Percentiles rank a stretch among this genome's conserved stretches.
Conservation (phyloP, 2,329 filamentous ascomycete species). For the Chaetomium globosum region DNA sequence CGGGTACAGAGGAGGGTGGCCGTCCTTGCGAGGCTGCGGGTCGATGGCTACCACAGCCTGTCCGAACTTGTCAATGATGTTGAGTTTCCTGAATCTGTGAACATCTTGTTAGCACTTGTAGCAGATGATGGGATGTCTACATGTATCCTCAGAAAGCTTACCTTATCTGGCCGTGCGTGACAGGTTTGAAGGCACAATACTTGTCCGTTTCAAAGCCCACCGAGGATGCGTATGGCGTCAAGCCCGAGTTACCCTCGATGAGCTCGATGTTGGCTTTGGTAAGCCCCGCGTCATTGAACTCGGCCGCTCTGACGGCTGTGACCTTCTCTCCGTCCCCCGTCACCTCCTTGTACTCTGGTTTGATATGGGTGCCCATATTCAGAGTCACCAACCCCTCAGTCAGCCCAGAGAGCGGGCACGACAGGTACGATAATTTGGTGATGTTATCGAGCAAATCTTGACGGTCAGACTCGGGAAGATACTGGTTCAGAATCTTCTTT, state of each 20-base stretch:
- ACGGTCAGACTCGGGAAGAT: not conserved
- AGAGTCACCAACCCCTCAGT: conserved; percentile 42
- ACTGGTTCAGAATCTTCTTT: not conserved
- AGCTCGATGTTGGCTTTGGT: not conserved
- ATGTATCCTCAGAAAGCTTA: not conserved
- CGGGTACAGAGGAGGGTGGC: not conserved
- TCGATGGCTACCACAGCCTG: conserved; percentile 45
- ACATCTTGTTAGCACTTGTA: not conserved
- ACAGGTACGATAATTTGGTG: not conserved
- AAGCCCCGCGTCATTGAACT: not conserved
- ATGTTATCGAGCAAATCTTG: not conserved
- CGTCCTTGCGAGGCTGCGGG: conserved; percentile 16
- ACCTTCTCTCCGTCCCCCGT: not conserved
- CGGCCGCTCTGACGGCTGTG: not conserved
- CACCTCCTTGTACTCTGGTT: conserved; percentile 37
- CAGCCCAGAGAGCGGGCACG: conserved; percentile 42
- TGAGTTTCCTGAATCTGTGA: conserved; percentile 47
- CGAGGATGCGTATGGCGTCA: conserved; percentile 44
- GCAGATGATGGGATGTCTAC: no score
- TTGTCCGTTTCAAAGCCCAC: not conserved
- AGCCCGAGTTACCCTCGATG: conserved; percentile 28
- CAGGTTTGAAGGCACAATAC: conserved; percentile 47
- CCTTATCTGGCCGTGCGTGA: conserved; percentile 52
- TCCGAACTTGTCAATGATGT: conserved; percentile 55
- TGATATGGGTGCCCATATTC: conserved; percentile 46